A percentile compares a stretch with the other conserved stretches of the same genome.
phyloP scores from a whole-genome alignment of 768 basidiomycete species.

The Aureoboletus auriporus region DNA sequence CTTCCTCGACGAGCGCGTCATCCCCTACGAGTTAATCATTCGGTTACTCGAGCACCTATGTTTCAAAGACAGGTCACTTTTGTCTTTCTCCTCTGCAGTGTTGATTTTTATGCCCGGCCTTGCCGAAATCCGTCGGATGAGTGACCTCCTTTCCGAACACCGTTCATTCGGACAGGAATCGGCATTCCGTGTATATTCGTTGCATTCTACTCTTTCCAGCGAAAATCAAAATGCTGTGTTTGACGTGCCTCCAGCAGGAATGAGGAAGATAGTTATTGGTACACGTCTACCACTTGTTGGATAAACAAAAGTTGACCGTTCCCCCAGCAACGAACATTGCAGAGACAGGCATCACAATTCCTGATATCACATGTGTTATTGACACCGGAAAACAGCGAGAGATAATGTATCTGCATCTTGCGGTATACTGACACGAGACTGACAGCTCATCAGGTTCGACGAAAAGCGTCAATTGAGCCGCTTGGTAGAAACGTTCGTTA shows the following conservation, averaged over 20 bases:
- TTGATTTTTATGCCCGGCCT: constrained; percentile 94
- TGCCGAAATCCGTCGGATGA: constrained; percentile 86
- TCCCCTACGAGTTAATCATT: constrained; percentile 89
- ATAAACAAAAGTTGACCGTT: neutral
- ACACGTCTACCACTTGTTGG: constrained; percentile 14
- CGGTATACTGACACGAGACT: constrained; percentile 4
- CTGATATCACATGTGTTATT: constrained; percentile 95
- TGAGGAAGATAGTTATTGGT: constrained; percentile 95
- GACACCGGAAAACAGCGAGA: constrained; percentile 93
- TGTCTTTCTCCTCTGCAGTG: constrained; percentile 68
- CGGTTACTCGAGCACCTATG: constrained; percentile 80
- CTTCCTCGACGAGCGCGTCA: constrained; percentile 79
- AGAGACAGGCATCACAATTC: constrained; percentile 98
- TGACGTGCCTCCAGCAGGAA: constrained; percentile 73
- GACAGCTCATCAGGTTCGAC: constrained; percentile 61
- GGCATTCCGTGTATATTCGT: constrained; percentile 71
- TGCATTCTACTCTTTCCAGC: constrained; percentile 91
- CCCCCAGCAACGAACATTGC: constrained; percentile 81
- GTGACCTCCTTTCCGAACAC: constrained; percentile 79
- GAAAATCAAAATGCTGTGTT: constrained; percentile 91
- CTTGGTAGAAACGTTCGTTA: constrained; percentile 86
- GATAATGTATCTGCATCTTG: constrained; percentile 58
- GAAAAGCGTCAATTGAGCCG: constrained; percentile 96
- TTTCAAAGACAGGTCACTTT: constrained; percentile 53
- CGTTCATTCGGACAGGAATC: constrained; percentile 57